phyloP scores from a whole-genome alignment of 108 stramenopile species.

The Parmales sp. region DNA sequence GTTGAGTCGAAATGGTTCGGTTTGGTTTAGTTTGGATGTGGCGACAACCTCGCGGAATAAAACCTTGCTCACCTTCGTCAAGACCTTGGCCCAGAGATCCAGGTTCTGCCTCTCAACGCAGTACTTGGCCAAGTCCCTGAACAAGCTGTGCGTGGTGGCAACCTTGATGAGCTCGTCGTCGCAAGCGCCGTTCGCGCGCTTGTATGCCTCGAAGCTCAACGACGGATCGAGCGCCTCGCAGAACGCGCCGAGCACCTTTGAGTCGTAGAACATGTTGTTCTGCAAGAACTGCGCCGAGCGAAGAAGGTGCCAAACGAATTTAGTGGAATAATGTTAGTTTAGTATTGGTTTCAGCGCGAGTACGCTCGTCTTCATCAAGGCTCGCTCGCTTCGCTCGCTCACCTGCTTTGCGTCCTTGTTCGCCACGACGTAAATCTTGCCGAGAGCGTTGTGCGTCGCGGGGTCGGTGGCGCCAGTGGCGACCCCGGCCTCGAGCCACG shows the following conservation, averaged over 20 bases:
- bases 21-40: too few species aligned
- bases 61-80: constrained; percentile 56
- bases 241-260: constrained; percentile 93
- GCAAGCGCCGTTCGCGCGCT: constrained; percentile 92
- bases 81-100: constrained; percentile 94
- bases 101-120: constrained; percentile 95
- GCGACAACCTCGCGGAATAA: too few species aligned
- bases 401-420: constrained; percentile 97
- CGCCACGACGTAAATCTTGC: constrained; percentile 99
- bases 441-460: constrained; percentile 98
- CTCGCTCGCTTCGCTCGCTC: too few species aligned
- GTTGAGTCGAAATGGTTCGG: too few species aligned
- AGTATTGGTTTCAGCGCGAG: too few species aligned
- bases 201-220: constrained; percentile 97
- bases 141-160: constrained; percentile 90
- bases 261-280: constrained; percentile 99
- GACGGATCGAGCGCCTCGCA: constrained; percentile 99
- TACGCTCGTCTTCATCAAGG: too few species aligned
- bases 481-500: constrained; percentile 98
- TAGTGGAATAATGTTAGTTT: too few species aligned
- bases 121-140: constrained; percentile 96
- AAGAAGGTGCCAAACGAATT: too few species aligned
- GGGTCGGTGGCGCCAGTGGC: constrained; percentile 98
- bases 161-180: constrained; percentile 96
- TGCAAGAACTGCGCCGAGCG: constrained; percentile 90